Evolutionary conservation across 495 filamentous ascomycete genomes (phyloP), one percentile per base, ranked within the genome.

Genomic region (Penicillium parvum): DNA sequence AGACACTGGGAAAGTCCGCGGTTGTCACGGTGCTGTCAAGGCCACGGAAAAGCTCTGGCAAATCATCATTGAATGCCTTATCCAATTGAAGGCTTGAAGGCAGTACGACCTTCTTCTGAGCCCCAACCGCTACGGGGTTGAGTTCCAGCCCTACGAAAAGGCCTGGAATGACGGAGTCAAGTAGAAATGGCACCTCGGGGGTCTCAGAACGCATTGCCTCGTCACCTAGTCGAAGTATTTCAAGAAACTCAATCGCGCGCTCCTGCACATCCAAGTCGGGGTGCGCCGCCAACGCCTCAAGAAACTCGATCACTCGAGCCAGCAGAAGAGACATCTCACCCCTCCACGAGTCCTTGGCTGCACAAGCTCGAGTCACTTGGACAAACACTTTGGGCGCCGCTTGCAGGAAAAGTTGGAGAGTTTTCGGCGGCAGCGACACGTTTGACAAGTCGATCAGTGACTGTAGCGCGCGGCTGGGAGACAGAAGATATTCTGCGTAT

Each of bases 181-280:
- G 76, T 4, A 98, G 72, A 12, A 88, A 72, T 1, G 92, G 92
- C 12, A 84, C 69, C 37, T 89, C 81, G 43, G 78, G 69, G 23
- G 72, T 65, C 34, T 86, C 82, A n/a, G 75, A 77, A 4, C 74
- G 70, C 5, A 84, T 75, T 16, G 91, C 86, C 65, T 98, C 91
- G 1, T 79, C 76, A 9, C 85, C 85, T 29, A 98, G 71, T 32
- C 87, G 85, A 51, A 96, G 78, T 4, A 97, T 74, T 53, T 98
- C 92, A 2, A 86, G 73, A 52, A 91, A 94, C 55, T 96, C 91
- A 11, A 96, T 90, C 6, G 89, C 82, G 35, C 94, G 79, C 64
- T 97, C 92, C 61, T 98, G 92, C n/a, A 97, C 88, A 54, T 97
- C 92, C 7, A 98, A 70, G 50, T 81, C 84, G 1, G 94, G 88